Conservation (phyloP, 2,329 filamentous ascomycete genomes). For the Colletotrichum theobromicola region DNA sequence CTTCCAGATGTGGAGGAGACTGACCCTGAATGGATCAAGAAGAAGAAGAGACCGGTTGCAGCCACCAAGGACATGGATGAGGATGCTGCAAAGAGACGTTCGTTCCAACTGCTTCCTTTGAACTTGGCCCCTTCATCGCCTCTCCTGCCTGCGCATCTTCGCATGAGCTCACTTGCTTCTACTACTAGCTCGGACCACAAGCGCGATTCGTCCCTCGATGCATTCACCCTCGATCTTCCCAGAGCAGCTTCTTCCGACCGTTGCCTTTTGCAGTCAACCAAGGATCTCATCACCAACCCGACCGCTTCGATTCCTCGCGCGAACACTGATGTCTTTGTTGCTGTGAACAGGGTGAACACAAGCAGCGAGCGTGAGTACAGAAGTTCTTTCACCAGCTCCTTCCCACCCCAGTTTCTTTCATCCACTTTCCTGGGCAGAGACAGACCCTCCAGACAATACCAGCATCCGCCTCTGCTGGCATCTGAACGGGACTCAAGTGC, state of each 20-base stretch:
- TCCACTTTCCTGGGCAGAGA: background rate
- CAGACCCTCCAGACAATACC: background rate
- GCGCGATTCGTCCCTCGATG: background rate
- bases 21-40: background rate
- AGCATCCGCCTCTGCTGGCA: background rate
- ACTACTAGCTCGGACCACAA: background rate
- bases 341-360: background rate
- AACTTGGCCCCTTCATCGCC: constrained; percentile 8
- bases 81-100: background rate
- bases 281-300: background rate
- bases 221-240: background rate
- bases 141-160: background rate
- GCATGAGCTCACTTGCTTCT: background rate
- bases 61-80: background rate
- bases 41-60: background rate
- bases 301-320: background rate
- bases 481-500: background rate
- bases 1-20: background rate
- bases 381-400: background rate
- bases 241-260: background rate
- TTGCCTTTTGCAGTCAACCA: background rate
- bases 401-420: background rate
- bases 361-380: background rate
- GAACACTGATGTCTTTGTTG: background rate
- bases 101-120: constrained; percentile 10